These are phyloP conservation scores for Lepiota venenata DNA, from an alignment of 768 basidiomycete genomes.

Conservation along the genomic window DNA sequence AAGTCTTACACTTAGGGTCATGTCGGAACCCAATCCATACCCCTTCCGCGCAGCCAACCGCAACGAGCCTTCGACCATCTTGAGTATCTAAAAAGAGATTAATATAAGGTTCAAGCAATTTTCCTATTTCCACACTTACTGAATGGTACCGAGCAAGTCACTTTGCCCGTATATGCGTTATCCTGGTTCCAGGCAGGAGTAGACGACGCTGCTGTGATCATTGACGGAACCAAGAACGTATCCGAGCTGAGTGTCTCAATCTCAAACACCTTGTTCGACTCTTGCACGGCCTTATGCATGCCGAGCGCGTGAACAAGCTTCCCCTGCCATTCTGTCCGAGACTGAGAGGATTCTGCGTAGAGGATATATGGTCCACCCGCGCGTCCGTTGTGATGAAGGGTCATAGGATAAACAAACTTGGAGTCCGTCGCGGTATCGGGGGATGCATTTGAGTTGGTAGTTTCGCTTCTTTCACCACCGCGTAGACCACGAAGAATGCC, in stretches of 20 bases:
- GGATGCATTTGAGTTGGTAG: constrained; percentile 8
- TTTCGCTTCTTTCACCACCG: constrained; percentile 31
- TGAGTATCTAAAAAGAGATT: constrained; percentile 72
- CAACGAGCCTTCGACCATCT: constrained; percentile 79
- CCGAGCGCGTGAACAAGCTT: constrained; percentile 91
- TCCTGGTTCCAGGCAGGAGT: constrained; percentile 67
- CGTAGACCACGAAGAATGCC: constrained; percentile 64
- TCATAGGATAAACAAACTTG: constrained; percentile 79
- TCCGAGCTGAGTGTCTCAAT: constrained; percentile 85
- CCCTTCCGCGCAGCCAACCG: constrained; percentile 89
- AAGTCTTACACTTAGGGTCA: constrained; percentile 73
- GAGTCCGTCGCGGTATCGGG: constrained; percentile 40
- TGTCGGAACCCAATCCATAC: constrained; percentile 94
- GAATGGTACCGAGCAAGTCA: constrained; percentile 94
- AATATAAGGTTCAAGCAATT: constrained; percentile 1
- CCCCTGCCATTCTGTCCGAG: constrained; percentile 81
- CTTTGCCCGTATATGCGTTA: constrained; percentile 71
- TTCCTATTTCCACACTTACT: constrained; percentile 39
- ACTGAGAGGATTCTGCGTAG: constrained; percentile 73
- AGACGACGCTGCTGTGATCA: constrained; percentile 37
- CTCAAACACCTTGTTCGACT: constrained; percentile 94
- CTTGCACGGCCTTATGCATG: constrained; percentile 82
- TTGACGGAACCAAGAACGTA: constrained; percentile 76
- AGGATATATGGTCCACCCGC: constrained; percentile 80
- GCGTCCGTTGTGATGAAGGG: constrained; percentile 84